Base-by-base conservation (phyloP, 169 alveolate species). In the Sarcocystis neurona region DNA sequence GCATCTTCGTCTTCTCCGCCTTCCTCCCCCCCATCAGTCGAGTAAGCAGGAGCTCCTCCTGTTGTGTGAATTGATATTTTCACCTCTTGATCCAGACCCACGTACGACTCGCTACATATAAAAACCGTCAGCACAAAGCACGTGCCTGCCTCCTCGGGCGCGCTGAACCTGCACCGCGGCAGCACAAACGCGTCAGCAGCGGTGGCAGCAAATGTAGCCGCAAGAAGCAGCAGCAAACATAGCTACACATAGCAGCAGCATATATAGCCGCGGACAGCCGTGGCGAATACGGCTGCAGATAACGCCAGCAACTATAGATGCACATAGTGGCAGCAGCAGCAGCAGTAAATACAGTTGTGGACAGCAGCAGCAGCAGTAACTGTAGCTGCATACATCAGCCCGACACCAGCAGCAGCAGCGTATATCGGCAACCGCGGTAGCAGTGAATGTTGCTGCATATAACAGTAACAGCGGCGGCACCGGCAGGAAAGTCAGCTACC, bases 31-130 rank as follows among this genome's bases (percentile, higher is more conserved):
- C 10, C 12, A 32, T 8, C 32, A 23, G 37, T 44, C 32, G 79
- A 48, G 53, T 48, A 4, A 2, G 32, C 20, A 12, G 63, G 20
- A 20, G 63, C n/a, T 10, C 63, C 63, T 20, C 63, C 63, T 53
- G 63, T 34, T 8, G 89, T 84, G 39, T 63, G 68, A 46, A 84
- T 58, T 0, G 68, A 58, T 8, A 84, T 3, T 48, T 43, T 48
- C 30, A 43, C 70, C 39, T 84, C 80, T 63, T 84, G 89, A 30
- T 84, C 89, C n/a, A 84, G 44, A 23, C 89, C 89, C 12, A 66
- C 2, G 89, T 84, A 84, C 23, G 53, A n/a, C 48, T 84, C 89
- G 68, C 80, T 84, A 50, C 80, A 84, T 10, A 84, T 39, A 70
- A 20, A 84, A 27, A 84, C 82, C n/a, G 89, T 58, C n/a, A 84